phyloP scores from a whole-genome alignment of 129 eudicot species.

The Centella asiatica region DNA sequence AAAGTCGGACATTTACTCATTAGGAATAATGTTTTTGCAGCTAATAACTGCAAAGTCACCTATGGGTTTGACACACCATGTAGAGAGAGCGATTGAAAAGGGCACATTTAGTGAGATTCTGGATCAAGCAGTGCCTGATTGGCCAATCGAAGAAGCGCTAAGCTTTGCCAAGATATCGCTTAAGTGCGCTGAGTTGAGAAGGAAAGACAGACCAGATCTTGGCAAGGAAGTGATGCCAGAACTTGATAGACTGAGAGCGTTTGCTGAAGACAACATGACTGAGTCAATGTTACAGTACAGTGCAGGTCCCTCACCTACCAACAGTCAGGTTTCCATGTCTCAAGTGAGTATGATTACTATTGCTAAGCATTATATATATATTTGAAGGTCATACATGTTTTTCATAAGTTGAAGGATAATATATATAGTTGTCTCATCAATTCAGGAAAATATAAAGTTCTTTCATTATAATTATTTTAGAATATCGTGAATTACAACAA shows the following conservation, averaged over 20 bases:
- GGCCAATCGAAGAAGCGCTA: slow-evolving; percentile 47
- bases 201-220: slow-evolving; percentile 56
- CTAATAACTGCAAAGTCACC: slow-evolving; percentile 48
- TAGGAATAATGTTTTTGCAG: slow-evolving; percentile 56
- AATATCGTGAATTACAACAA: too few species aligned
- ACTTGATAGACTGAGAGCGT: slow-evolving; percentile 33
- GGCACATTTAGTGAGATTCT: slow-evolving; percentile 37
- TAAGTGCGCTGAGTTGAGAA: slow-evolving; percentile 43
- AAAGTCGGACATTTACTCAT: slow-evolving; percentile 49
- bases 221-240: slow-evolving; percentile 46
- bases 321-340: slow-evolving; percentile 15
- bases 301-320: slow-evolving; percentile 9
- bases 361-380: not conserved
- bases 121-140: slow-evolving; percentile 35
- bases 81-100: slow-evolving; percentile 29
- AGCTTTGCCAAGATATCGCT: slow-evolving; percentile 39
- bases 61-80: slow-evolving; percentile 48
- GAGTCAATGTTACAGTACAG: slow-evolving; percentile 4
- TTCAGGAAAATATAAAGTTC: too few species aligned
- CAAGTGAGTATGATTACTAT: slow-evolving; percentile 3
- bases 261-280: slow-evolving; percentile 33
- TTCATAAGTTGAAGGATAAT: too few species aligned
- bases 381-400: too few species aligned
- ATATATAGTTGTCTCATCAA: too few species aligned
- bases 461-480: too few species aligned